Percentiles rank a stretch among this genome's conserved stretches.
These are phyloP conservation scores for Penicillium crystallinum DNA, from an alignment of 495 filamentous ascomycete species.

Conservation along the genomic window DNA sequence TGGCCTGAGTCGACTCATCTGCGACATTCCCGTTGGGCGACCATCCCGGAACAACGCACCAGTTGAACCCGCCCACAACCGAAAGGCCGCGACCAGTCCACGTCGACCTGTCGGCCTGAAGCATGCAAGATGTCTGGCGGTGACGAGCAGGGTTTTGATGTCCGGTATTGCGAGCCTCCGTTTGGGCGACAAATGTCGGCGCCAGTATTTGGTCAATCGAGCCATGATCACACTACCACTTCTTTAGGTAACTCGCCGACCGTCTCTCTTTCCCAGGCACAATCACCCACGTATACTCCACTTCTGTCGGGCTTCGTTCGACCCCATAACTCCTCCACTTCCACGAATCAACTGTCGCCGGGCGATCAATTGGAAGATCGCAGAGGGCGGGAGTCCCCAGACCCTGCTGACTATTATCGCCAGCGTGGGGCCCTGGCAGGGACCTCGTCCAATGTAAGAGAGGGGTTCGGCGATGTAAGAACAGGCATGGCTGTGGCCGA, in stretches of 20 bases:
- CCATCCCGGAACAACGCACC: slow-evolving; percentile 45
- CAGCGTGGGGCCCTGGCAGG: slow-evolving; percentile 25
- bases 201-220: slow-evolving; percentile 26
- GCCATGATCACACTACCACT: slow-evolving; percentile 17
- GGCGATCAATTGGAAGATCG: slow-evolving; percentile 10
- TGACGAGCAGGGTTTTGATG: slow-evolving; percentile 38
- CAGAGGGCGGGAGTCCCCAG: slow-evolving; percentile 35
- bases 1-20: slow-evolving; percentile 37
- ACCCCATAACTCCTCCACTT: slow-evolving; percentile 20
- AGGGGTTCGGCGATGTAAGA: slow-evolving; percentile 22
- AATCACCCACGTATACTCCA: slow-evolving; percentile 24
- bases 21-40: slow-evolving; percentile 37
- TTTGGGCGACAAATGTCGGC: slow-evolving; percentile 38
- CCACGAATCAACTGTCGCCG: slow-evolving; percentile 18
- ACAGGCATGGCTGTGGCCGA: slow-evolving; percentile 19
- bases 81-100: slow-evolving; percentile 30
- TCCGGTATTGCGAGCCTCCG: slow-evolving; percentile 29
- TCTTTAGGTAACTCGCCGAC: slow-evolving; percentile 23
- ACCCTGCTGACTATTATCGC: slow-evolving; percentile 53
- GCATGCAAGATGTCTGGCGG: slow-evolving; percentile 47
- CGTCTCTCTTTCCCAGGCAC: slow-evolving; percentile 20
- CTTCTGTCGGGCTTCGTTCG: slow-evolving; percentile 17
- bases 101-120: slow-evolving; percentile 25
- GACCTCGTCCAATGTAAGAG: slow-evolving; percentile 19
- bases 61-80: slow-evolving; percentile 27